Base-by-base conservation (phyloP, 2,329 filamentous ascomycete genomes). In the Rutstroemia sp. region DNA sequence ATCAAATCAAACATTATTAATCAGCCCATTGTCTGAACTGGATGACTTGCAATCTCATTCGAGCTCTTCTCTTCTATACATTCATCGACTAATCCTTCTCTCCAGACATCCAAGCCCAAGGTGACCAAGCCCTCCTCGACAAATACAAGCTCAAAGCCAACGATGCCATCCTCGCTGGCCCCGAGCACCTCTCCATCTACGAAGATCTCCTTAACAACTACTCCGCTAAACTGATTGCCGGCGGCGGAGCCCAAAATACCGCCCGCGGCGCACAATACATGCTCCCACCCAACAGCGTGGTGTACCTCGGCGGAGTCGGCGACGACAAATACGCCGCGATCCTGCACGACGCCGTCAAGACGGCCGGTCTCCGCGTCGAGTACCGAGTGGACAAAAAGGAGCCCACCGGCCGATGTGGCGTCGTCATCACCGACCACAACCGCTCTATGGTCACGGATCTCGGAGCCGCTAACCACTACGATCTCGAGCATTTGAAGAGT, bases 241-340 rank as follows among this genome's bases (percentile, higher is more conserved):
- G 94, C 64, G 94, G 94, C 69, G 94, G 94, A 56, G 94, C 94
- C 30, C 94, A 99, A 78, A 99, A 99, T 82, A 95, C 91, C 54
- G 92, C 94, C 65, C 87, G 94, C 70, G 94, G 94, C 65, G 94
- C 92, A 62, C 89, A 94, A 84, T 99, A 99, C 80, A 85, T 97
- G 63, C 89, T 99, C 57, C 85, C 89, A 34, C 78, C 87, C 59
- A 87, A 96, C 78, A 92, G 88, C 62, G 90, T 95, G 69, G 84
- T 95, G 72, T 99, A 90, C 81, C 82, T 97, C 64, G 94, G 94
- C 65, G 92, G 92, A 69, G 90, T 95, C 57, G 94, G 94, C 64
- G 86, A 92, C 69, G 94, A 99, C 81, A 94, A 96, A 78, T 96
- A 95, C 75, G 89, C 91, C 67, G 87, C 92, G 61, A 91, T 87